A percentile compares a stretch with the other conserved stretches of the same genome.
Conservation (phyloP, 2,329 filamentous ascomycete species). For the Zymoseptoria ardabiliae region DNA sequence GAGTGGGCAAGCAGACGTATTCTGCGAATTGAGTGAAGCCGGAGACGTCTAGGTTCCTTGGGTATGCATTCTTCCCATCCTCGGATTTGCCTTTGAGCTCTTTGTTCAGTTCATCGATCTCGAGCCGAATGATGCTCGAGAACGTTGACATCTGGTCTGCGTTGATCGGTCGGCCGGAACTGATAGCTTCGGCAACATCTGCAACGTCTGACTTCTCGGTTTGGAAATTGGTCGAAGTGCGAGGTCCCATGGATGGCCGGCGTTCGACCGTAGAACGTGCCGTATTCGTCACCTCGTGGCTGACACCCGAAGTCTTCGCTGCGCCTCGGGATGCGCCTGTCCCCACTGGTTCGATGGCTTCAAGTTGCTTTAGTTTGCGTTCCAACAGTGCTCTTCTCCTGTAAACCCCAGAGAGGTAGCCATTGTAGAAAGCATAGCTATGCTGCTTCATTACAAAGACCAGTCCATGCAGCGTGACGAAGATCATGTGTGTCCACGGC, state of each 20-base stretch:
- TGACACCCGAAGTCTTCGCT: conserved; percentile 12
- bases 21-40: conserved; percentile 55
- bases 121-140: conserved; percentile 57
- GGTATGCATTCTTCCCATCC: conserved; percentile 49
- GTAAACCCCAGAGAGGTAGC: conserved; percentile 55
- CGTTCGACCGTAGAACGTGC: conserved; percentile 10
- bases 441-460: conserved; percentile 81
- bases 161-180: conserved; percentile 53
- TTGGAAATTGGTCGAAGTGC: conserved; percentile 38
- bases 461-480: conserved; percentile 66
- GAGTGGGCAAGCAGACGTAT: conserved; percentile 66
- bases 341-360: conserved; percentile 43
- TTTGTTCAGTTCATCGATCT: conserved; percentile 56
- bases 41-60: conserved; percentile 57
- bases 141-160: conserved; percentile 57
- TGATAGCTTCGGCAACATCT: conserved; percentile 54
- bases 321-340: background rate
- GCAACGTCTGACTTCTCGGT: conserved; percentile 51
- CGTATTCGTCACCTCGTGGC: conserved; percentile 9
- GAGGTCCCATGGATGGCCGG: conserved; percentile 32
- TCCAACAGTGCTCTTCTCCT: conserved; percentile 40
- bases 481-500: conserved; percentile 78
- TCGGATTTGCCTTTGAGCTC: conserved; percentile 60
- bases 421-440: conserved; percentile 72
- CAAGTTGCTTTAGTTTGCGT: conserved; percentile 50